A percentile compares a stretch with the other conserved stretches of the same genome.
Evolutionary conservation across 2,329 filamentous ascomycete genomes (phyloP).

Genomic region (Paecilomyces dactylethromorphus): DNA sequence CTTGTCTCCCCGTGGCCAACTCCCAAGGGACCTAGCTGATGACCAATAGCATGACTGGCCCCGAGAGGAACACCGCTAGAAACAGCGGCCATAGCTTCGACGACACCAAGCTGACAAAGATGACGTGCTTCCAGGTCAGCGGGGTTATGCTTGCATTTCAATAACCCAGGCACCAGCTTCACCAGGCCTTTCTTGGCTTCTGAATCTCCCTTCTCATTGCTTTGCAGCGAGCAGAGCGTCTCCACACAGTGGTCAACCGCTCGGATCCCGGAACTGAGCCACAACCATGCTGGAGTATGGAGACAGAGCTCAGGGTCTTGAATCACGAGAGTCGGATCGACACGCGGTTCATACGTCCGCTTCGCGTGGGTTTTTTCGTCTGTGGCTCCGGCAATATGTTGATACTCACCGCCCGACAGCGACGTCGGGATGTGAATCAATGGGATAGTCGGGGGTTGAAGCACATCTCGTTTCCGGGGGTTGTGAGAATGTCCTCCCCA

Average conservation of each 20-base stretch:
- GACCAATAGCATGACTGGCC: constrained; percentile 39
- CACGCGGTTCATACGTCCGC: constrained; percentile 2
- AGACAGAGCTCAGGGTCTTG: constrained; percentile 16
- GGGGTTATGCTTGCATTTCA: constrained; percentile 14
- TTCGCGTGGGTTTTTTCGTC: constrained; percentile 12
- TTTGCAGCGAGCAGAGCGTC: constrained; percentile 13
- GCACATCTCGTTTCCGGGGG: not conserved
- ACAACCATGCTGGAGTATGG: constrained; percentile 18
- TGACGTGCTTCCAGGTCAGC: constrained; percentile 12
- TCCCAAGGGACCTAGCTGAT: constrained; percentile 41
- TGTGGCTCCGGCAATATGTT: constrained; percentile 33
- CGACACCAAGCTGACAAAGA: constrained; percentile 24
- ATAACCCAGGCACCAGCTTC: constrained; percentile 13
- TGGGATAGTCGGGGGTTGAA: constrained; percentile 1
- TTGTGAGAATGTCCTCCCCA: constrained; percentile 1
- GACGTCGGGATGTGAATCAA: constrained; percentile 35
- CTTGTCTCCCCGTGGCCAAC: constrained; percentile 51
- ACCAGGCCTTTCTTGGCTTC: constrained; percentile 15
- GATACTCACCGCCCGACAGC: constrained; percentile 38
- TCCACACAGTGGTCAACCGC: constrained; percentile 24
- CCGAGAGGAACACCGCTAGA: constrained; percentile 28
- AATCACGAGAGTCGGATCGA: constrained; percentile 7
- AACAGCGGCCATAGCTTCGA: constrained; percentile 40
- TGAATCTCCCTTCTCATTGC: constrained; percentile 3
- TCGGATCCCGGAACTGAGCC: constrained; percentile 20